Percentiles rank a stretch among this genome's conserved stretches.
Evolutionary conservation across 2,329 filamentous ascomycete genomes (phyloP).

Genomic region (Dothideomycetes sp.): DNA sequence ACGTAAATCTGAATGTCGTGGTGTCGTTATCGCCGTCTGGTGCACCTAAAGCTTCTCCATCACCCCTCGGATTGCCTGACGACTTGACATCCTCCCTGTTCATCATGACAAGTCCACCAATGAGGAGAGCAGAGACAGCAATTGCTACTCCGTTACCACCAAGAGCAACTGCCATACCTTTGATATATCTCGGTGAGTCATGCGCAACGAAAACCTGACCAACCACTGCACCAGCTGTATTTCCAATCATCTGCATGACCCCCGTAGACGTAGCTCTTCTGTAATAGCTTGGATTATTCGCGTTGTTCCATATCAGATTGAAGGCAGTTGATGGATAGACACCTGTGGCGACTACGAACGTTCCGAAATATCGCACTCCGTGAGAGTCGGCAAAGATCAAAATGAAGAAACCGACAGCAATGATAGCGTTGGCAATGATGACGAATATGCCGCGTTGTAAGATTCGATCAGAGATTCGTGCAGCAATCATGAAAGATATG

Average conservation of each 20-base stretch:
- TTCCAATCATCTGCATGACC: conserved; percentile 60
- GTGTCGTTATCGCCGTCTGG: too few species aligned
- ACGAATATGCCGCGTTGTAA: conserved; percentile 57
- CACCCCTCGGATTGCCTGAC: too few species aligned
- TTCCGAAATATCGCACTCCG: conserved; percentile 63
- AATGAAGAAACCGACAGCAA: conserved; percentile 42
- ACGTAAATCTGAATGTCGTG: too few species aligned
- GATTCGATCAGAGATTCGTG: conserved; percentile 55
- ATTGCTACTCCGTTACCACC: conserved; percentile 33
- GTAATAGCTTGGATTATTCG: conserved; percentile 62
- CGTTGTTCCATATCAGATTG: conserved; percentile 49
- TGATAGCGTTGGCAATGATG: conserved; percentile 50
- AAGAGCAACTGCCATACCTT: conserved; percentile 42
- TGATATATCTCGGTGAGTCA: conserved; percentile 35
- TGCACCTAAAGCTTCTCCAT: too few species aligned
- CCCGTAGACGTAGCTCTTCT: conserved; percentile 65
- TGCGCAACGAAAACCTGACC: conserved; percentile 32
- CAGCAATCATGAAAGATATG: conserved; percentile 54
- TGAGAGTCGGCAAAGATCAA: conserved; percentile 49
- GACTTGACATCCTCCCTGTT: too few species aligned
- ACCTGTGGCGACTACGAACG: conserved; percentile 64
- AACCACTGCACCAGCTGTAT: conserved; percentile 59
- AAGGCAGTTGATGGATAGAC: conserved; percentile 52
- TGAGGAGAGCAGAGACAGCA: conserved; percentile 25
- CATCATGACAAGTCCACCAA: too few species aligned